Base-by-base conservation (phyloP, 2,329 filamentous ascomycete species). In the Talaromyces marneffei region DNA sequence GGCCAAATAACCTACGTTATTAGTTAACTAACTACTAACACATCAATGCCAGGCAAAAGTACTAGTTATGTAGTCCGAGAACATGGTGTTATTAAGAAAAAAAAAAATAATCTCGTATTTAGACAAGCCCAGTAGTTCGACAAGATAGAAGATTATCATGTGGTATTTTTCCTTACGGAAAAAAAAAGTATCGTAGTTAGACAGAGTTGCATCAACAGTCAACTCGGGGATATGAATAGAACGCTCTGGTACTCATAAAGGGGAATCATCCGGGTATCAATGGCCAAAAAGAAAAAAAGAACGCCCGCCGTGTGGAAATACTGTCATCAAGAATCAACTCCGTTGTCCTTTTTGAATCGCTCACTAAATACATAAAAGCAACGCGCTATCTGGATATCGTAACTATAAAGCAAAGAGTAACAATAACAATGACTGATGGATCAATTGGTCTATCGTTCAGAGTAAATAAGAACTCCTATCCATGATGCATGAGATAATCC, bases 301-400 rank as follows among this genome's bases (percentile, higher is more conserved):
- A 57, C 55, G 55, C 55, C 55, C 25, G 55, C 40, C 29, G 31
- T 57, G 27, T 57, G 55, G 55, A 40, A 57, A 57, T 57, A 37
- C 5, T 33, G 44, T 23, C 39, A 46, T 46, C 55, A 46, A 57
- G 55, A 16, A 57, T 23, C 29, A 57, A 57, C 18, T 57, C 18
- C 3, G 48, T 52, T 52, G 48, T 52, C 29, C 48, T 48, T n/a
- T 29, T n/a, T 52, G 48, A 52, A 35, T 35, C n/a, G 27, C 29
- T 52, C 20, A 29, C 9, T 52, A 52, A 33, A 14, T 35, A 52
- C 48, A 52, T 4, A 48, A 27, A 33, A 31, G 27, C 9, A 31
- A 35, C 3, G 27, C 48, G 29, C 29, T 33, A 18, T 10, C 9
- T 33, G 29, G 48, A 52, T 52, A 23, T 35, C 29, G 48, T 33